Base-by-base conservation (phyloP, 2,329 filamentous ascomycete species). In the Capronia coronata region DNA sequence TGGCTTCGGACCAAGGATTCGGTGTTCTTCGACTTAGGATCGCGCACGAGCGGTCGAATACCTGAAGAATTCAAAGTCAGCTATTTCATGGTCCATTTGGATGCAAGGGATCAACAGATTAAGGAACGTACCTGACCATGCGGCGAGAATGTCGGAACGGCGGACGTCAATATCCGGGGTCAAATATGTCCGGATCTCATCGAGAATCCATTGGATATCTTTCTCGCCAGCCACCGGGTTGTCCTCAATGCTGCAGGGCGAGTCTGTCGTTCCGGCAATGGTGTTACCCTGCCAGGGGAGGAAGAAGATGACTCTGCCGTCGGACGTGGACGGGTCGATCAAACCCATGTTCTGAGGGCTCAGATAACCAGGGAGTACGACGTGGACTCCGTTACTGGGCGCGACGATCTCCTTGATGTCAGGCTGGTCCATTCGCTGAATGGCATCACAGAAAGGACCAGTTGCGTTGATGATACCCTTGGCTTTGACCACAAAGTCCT, bases 281-380 rank as follows among this genome's bases (percentile, higher is more conserved):
- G 87, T 94, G 70, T 93, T 93, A 43, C 87, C 87, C 71, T 94
- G 87, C 88, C 88, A 94, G 18, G 88, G 88, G 35, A 94, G 76
- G 76, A 94, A 93, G 79, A 94, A 94, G 63, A 94, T 91, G 43
- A 94, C 88, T 65, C 88, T 80, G 18, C 88, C 88, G 63, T 94
- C 88, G 1, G 88, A 94, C 1, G 88, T 93, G 32, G 82, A 82
- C 2, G 88, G 87, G 62, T 94, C 88, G 61, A 94, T 86, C 34
- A 94, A 75, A 52, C 88, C 88, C 87, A 94, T 93, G 18, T 59
- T 61, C 14, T 82, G 77, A 43, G 87, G 87, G 61, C 83, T 86
- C 72, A 84, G 93, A 72, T 93, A 93, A 40, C 87, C 87, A 19
- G 88, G 88, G 2, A 94, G 79, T 57, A 94, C 84, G 55, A 94